Conservation (phyloP, 768 basidiomycete genomes). For the Boletus sp. region DNA sequence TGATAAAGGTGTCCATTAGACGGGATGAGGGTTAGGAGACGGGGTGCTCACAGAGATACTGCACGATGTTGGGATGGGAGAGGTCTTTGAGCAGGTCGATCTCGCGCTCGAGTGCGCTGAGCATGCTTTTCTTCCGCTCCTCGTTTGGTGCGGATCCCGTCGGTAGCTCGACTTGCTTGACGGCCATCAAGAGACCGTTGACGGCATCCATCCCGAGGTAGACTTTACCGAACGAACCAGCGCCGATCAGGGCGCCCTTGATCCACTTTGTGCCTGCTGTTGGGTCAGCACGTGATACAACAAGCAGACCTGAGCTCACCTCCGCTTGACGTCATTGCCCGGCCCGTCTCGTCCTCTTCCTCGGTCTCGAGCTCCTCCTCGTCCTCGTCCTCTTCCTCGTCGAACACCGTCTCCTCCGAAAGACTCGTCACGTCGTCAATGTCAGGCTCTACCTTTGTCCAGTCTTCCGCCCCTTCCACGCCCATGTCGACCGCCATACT, state of each 20-base stretch:
- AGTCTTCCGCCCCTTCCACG: conserved; percentile 58
- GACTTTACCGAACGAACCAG: conserved; percentile 92
- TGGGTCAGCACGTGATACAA: background rate
- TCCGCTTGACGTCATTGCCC: conserved; percentile 54
- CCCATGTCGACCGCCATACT: conserved; percentile 45
- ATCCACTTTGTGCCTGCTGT: conserved; percentile 86
- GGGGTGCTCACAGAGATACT: conserved; percentile 83
- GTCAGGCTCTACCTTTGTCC: conserved; percentile 64
- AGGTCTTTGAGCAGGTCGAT: conserved; percentile 91
- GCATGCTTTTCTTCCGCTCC: conserved; percentile 91
- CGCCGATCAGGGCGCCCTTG: conserved; percentile 92
- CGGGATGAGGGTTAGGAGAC: background rate
- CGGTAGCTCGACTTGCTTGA: conserved; percentile 94
- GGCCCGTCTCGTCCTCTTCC: conserved; percentile 49
- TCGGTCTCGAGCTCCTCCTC: conserved; percentile 46
- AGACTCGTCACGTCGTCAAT: conserved; percentile 47
- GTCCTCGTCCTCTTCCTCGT: conserved; percentile 46
- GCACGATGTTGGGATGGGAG: conserved; percentile 95
- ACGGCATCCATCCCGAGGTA: conserved; percentile 95
- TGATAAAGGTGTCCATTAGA: conserved; percentile 28
- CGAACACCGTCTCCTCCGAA: conserved; percentile 44
- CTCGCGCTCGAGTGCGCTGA: conserved; percentile 86
- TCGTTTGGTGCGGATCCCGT: conserved; percentile 81
- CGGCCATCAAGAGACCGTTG: conserved; percentile 89
- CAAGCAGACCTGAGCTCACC: conserved; percentile 34